These are phyloP conservation scores for Rauvolfia tetraphylla DNA, from an alignment of 257 asterid species.

Conservation along the genomic window DNA sequence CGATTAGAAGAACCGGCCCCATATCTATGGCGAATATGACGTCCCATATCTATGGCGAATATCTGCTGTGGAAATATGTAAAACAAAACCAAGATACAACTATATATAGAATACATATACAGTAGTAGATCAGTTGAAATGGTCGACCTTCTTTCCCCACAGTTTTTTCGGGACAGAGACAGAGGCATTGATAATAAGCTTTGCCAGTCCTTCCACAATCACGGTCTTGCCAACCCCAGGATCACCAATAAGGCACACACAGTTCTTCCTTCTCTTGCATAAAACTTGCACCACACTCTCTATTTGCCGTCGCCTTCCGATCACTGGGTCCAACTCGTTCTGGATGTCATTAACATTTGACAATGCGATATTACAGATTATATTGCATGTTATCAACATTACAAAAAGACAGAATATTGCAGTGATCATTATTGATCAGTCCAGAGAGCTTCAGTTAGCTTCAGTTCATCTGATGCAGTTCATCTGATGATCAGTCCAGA, in stretches of 20 bases:
- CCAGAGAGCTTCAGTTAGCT: too few relatives aligned
- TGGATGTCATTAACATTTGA: not conserved
- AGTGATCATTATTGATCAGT: too few relatives aligned
- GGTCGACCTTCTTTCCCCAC: constrained; percentile 28
- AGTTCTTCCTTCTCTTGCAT: constrained; percentile 37
- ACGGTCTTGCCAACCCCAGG: constrained; percentile 50
- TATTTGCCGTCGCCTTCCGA: constrained; percentile 36
- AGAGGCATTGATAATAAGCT: constrained; percentile 25
- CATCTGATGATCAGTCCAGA: too few relatives aligned
- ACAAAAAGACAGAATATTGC: too few relatives aligned
- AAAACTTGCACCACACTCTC: constrained; percentile 38
- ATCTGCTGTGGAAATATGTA: too few relatives aligned
- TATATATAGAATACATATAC: too few relatives aligned
- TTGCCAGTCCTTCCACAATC: constrained; percentile 40
- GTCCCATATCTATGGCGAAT: too few relatives aligned
- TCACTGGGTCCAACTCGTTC: constrained; percentile 44
- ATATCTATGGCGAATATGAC: constrained; percentile 39
- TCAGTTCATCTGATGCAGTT: too few relatives aligned
- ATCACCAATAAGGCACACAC: constrained; percentile 40
- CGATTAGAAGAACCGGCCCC: constrained; percentile 40
- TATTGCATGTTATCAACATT: too few relatives aligned
- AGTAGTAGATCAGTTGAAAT: too few relatives aligned
- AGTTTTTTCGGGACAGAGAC: constrained; percentile 28
- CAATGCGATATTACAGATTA: too few relatives aligned
- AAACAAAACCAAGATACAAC: too few relatives aligned